These are phyloP conservation scores for Fusarium longipes DNA, from an alignment of 2,329 filamentous ascomycete genomes.

Conservation along the genomic window DNA sequence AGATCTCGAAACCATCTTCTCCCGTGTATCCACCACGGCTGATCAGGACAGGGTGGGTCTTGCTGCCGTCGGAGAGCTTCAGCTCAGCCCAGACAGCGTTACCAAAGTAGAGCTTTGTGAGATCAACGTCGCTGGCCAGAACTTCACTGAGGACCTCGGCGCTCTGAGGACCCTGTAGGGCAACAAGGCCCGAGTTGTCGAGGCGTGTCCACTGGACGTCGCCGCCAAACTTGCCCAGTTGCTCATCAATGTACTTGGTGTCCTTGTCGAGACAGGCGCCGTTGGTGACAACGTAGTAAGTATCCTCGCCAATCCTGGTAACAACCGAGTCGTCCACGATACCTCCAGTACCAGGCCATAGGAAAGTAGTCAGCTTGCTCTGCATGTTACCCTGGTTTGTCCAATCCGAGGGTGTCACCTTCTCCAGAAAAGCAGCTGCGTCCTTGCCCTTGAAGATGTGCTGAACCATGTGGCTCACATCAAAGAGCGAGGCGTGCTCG, in stretches of 20 bases:
- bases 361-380: conserved; percentile 85
- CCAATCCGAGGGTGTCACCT: conserved; percentile 81
- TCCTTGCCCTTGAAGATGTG: conserved; percentile 85
- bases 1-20: conserved; percentile 98
- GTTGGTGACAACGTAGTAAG: conserved; percentile 95
- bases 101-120: conserved; percentile 84
- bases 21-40: conserved; percentile 95
- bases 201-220: conserved; percentile 75
- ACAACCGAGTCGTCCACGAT: conserved; percentile 97
- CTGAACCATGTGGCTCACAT: conserved; percentile 97
- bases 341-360: conserved; percentile 83
- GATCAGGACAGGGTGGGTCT: conserved; percentile 66
- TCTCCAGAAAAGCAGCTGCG: conserved; percentile 83
- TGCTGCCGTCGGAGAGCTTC: conserved; percentile 64
- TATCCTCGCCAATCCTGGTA: conserved; percentile 77
- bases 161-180: conserved; percentile 87
- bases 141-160: conserved; percentile 74
- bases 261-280: conserved; percentile 93
- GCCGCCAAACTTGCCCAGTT: conserved; percentile 70
- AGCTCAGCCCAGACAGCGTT: conserved; percentile 75
- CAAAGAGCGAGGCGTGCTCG: conserved; percentile 88
- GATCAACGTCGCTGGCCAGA: conserved; percentile 65
- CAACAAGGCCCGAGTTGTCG: conserved; percentile 80
- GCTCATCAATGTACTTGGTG: conserved; percentile 76
- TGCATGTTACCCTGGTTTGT: conserved; percentile 71